Evolutionary conservation across 1,284 basidiomycete species (phyloP), one percentile per base, ranked within the genome.

Genomic region (Erythrobasidium hasegawianum): DNA sequence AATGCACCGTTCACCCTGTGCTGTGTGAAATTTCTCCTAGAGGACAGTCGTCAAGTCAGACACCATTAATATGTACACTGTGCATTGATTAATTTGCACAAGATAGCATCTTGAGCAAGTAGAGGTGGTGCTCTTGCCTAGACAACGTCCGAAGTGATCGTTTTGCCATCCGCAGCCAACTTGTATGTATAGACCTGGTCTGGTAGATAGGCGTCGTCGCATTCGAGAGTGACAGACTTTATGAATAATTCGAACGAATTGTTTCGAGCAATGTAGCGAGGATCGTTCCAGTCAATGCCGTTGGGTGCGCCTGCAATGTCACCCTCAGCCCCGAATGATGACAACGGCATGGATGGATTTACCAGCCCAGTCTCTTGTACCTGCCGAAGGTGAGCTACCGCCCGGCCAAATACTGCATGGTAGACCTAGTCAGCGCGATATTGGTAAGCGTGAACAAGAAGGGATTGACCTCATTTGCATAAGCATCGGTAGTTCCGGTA

Each of bases 391-490:
- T 3, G 55, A 49, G 11, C 45, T 52, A 10, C 62, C 62, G 2
- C 62, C 62, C 16, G 62, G 62, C 62, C 62, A 65, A 26, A 65
- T 65, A 16, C 62, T 47, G 22, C n/a, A n/a, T n/a, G n/a, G n/a
- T n/a, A n/a, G n/a, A n/a, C n/a, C n/a, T n/a, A n/a, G n/a, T n/a
- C n/a, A n/a, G n/a, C n/a, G n/a, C n/a, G n/a, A n/a, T n/a, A n/a
- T n/a, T n/a, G n/a, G n/a, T n/a, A n/a, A n/a, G n/a, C n/a, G n/a
- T n/a, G n/a, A n/a, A n/a, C n/a, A n/a, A n/a, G n/a, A n/a, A n/a
- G n/a, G n/a, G n/a, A 18, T 8, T 4, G 16, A 47, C 43, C 43
- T 65, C 43, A 65, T 39, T 24, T 65, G 62, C 1, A 57, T 39
- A 47, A 55, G 58, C 62, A 65, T 65, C 4, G 62, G 62, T 18